Conservation (phyloP, 2,329 filamentous ascomycete genomes). For the Elsinoe australis region DNA sequence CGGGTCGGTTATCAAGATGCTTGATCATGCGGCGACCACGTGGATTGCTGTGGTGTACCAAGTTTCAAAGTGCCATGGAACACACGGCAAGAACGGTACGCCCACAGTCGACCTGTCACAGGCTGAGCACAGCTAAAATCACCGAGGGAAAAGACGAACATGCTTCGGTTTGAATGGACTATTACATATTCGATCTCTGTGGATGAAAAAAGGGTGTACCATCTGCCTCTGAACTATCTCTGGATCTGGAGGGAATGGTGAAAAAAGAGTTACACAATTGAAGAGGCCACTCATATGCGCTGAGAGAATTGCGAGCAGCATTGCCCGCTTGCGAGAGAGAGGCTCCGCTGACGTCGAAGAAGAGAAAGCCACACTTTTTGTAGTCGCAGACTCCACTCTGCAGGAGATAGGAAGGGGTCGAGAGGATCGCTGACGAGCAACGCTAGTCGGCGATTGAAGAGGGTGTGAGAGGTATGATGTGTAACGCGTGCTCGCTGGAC, state of each 20-base stretch:
- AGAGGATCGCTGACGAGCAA: neutral
- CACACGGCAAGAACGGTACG: constrained; percentile 8
- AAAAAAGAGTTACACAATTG: constrained; percentile 1
- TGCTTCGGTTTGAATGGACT: constrained; percentile 7
- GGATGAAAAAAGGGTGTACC: constrained; percentile 12
- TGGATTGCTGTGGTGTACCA: neutral
- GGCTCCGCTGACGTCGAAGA: neutral
- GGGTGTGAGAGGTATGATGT: constrained; percentile 4
- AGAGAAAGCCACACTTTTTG: constrained; percentile 12
- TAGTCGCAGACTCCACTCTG: constrained; percentile 2
- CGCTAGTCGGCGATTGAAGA: neutral
- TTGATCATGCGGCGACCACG: too few species aligned
- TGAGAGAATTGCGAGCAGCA: neutral
- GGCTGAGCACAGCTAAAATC: neutral
- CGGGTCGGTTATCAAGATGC: too few species aligned
- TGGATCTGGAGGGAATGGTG: constrained; percentile 9
- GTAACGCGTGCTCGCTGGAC: constrained; percentile 8
- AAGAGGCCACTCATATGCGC: constrained; percentile 14
- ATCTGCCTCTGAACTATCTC: constrained; percentile 17
- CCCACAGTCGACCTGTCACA: neutral
- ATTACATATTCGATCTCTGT: constrained; percentile 17
- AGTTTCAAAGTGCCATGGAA: constrained; percentile 12
- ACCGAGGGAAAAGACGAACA: neutral
- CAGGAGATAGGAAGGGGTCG: neutral
- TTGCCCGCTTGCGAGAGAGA: neutral